These are phyloP conservation scores for Corchorus capsularis DNA, from an alignment of 345 rosid genomes.

Conservation along the genomic window DNA sequence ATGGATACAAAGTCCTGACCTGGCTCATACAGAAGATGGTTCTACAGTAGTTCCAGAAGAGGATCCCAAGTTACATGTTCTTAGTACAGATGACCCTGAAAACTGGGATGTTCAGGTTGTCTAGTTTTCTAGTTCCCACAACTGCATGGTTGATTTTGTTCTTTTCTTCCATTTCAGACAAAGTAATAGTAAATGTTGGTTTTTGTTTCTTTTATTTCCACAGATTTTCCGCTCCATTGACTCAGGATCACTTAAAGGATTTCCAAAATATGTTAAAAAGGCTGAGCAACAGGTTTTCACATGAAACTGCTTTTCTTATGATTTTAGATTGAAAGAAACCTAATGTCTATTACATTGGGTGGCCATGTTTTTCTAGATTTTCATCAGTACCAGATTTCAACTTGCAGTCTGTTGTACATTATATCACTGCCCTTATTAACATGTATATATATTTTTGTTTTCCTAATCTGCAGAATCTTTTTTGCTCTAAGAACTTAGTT, in stretches of 20 bases:
- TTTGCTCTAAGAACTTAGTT: constrained; percentile 58
- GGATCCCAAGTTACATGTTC: constrained; percentile 51
- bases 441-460: constrained; percentile 1
- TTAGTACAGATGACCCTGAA: constrained; percentile 56
- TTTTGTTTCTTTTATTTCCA: constrained; percentile 8
- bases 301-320: neutral
- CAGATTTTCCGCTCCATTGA: constrained; percentile 79
- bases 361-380: neutral
- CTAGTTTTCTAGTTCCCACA: neutral
- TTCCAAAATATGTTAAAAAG: constrained; percentile 43
- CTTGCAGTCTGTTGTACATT: constrained; percentile 2
- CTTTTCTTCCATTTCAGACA: neutral
- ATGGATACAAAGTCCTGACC: constrained; percentile 80
- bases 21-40: constrained; percentile 33
- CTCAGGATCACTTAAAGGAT: constrained; percentile 64
- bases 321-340: neutral
- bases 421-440: neutral
- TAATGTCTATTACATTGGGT: neutral
- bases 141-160: neutral
- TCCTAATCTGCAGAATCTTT: constrained; percentile 66
- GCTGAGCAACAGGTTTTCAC: constrained; percentile 48
- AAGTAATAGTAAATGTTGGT: neutral
- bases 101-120: constrained; percentile 91
- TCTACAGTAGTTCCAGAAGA: constrained; percentile 57
- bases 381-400: neutral